phyloP scores from a whole-genome alignment of 495 filamentous ascomycete species.

The Gamarada debralockiae region DNA sequence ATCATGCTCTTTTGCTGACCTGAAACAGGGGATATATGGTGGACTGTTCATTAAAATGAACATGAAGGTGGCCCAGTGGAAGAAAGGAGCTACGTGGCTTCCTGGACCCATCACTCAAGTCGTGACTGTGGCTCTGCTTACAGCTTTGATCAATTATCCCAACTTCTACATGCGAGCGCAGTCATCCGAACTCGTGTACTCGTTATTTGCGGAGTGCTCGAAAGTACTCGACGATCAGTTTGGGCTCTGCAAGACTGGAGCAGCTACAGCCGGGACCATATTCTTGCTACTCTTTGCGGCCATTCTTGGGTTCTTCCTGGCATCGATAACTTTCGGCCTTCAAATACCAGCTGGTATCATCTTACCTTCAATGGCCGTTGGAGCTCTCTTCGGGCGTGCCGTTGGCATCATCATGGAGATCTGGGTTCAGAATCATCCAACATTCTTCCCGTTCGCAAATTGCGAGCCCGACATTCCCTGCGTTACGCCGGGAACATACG shows the following conservation, averaged over 20 bases:
- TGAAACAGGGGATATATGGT: slow-evolving; percentile 69
- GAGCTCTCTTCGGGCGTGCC: slow-evolving; percentile 87
- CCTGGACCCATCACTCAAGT: slow-evolving; percentile 75
- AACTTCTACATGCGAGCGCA: slow-evolving; percentile 94
- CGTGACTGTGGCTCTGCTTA: slow-evolving; percentile 65
- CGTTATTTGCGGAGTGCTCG: slow-evolving; percentile 87
- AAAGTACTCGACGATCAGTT: slow-evolving; percentile 75
- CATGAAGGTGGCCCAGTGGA: slow-evolving; percentile 81
- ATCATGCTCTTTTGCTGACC: not conserved
- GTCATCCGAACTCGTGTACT: slow-evolving; percentile 85
- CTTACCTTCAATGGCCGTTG: slow-evolving; percentile 95
- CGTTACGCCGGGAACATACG: slow-evolving; percentile 91
- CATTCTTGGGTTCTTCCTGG: slow-evolving; percentile 77
- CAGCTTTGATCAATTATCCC: slow-evolving; percentile 88
- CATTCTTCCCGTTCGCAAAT: slow-evolving; percentile 68
- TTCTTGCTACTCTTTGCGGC: slow-evolving; percentile 76
- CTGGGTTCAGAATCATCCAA: slow-evolving; percentile 77
- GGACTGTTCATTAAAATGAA: slow-evolving; percentile 94
- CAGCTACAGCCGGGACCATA: slow-evolving; percentile 66
- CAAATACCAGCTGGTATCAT: slow-evolving; percentile 96
- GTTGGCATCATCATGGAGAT: slow-evolving; percentile 85
- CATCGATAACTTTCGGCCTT: slow-evolving; percentile 90
- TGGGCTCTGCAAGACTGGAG: slow-evolving; percentile 79
- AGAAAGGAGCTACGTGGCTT: slow-evolving; percentile 57
- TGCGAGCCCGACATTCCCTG: slow-evolving; percentile 89